Conservation (phyloP, 768 basidiomycete genomes). For the Rossbeevera mucosa region DNA sequence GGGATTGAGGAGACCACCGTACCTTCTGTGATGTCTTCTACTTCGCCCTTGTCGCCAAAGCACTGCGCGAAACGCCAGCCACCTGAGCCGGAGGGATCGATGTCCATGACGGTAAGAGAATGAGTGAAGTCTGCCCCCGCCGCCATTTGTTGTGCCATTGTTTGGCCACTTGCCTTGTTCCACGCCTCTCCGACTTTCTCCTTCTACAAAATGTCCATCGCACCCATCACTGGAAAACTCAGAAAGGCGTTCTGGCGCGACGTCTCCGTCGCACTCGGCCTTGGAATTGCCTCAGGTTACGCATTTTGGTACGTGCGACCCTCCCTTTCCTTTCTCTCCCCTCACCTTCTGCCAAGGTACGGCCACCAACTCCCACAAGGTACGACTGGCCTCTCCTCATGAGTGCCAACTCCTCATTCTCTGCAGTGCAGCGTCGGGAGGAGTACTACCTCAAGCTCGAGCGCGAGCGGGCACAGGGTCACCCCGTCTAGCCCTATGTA, state of each 20-base stretch:
- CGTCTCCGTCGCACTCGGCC: conserved; percentile 65
- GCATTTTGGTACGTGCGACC: conserved; percentile 82
- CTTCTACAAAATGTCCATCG: conserved; percentile 65
- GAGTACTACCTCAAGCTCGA: conserved; percentile 84
- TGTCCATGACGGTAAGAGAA: conserved; percentile 59
- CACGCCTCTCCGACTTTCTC: conserved; percentile 24
- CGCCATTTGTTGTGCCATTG: conserved; percentile 30
- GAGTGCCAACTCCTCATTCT: conserved; percentile 8
- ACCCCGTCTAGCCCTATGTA: conserved; percentile 6
- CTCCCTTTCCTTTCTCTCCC: conserved; percentile 8
- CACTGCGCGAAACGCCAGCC: conserved; percentile 99
- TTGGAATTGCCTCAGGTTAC: conserved; percentile 72
- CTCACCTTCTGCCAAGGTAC: conserved; percentile 55
- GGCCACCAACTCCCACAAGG: conserved; percentile 70
- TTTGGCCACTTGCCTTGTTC: conserved; percentile 20
- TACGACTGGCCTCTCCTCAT: conserved; percentile 39
- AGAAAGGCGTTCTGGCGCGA: conserved; percentile 92
- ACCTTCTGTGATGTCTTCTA: conserved; percentile 99
- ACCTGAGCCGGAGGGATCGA: conserved; percentile 77
- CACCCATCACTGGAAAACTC: conserved; percentile 90
- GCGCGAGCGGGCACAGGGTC: conserved; percentile 38
- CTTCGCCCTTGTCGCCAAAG: conserved; percentile 99
- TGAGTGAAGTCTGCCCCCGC: too few species aligned
- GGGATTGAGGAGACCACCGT: conserved; percentile 20
- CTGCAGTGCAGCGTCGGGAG: conserved; percentile 75